Evolutionary conservation across 768 basidiomycete genomes (phyloP), one percentile per base, ranked within the genome.

Genomic region (Cubamyces sp.): DNA sequence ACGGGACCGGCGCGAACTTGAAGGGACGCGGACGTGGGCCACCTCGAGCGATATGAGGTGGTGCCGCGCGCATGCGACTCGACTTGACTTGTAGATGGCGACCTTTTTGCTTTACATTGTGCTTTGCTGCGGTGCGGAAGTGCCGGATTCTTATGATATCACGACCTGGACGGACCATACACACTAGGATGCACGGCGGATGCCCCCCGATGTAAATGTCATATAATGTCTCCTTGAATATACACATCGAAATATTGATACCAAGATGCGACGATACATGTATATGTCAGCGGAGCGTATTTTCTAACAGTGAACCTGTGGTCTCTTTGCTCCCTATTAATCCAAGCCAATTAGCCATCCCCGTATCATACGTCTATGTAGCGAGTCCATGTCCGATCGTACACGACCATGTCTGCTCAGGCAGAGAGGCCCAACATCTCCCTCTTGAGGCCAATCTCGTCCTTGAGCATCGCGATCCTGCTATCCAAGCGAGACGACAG

Each of bases 401-500:
- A 26, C 14, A 16, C 16, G 1, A 37, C n/a, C 43, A 11, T 15
- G 39, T 37, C 16, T 23, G 9, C 21, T 59, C 47, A 50, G 12
- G 42, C 18, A 6, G 42, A 19, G 18, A 60, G 42, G 25, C 63
- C 56, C 28, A 68, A 52, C 76, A 82, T 79, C 69, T 80, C 81
- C 70, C 77, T 79, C 81, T 90, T 91, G 65, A 75, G 69, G 69
- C 69, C 76, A 66, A 92, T 86, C 82, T 92, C 88, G 69, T 90
- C 87, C 64, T 78, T 79, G 57, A 90, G 71, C 86, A 92, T 85
- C 57, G 80, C 76, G 51, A 91, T 81, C 71, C 90, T 74, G 71
- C 83, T 87, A 60, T 91, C 91, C 60, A 92, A 70, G 70, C 90
- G 76, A 59, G 86, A 85, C 45, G 82, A 82, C 69, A 92, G 61